Evolutionary conservation across 139 green algal genomes (phyloP), one percentile per base, ranked within the genome.

Genomic region (Tetraselmis chui): DNA sequence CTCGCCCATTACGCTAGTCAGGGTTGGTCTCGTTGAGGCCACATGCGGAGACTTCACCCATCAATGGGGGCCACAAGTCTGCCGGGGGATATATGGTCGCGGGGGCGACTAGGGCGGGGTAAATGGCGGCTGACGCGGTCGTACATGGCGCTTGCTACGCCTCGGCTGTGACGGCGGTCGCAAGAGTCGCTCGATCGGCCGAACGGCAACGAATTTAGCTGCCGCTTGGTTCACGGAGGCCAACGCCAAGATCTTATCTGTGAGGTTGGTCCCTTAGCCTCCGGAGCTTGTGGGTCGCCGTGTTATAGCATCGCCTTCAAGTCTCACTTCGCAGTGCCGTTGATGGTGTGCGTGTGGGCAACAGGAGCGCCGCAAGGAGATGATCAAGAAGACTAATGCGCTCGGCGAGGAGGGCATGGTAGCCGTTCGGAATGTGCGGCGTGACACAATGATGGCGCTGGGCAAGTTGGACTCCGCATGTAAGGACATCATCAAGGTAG

Each of bases 371-470:
- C 89, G 96, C 77, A 98, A 98, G 88, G 94, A 97, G 81, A 89
- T 98, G 88, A 78, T 82, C 26, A 98, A 98, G 87, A 85, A 80
- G 2, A 91, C 94, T 58, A 83, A 81, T 76, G 98, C 98, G 89
- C 90, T 97, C 75, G 92, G 88, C 1, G 96, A 99, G 89, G 95
- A 99, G 25, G 93, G 92, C 82, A 99, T 98, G 91, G 93, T 97
- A 26, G 92, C 94, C 74, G 85, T 95, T 25, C 59, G 27, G 24
- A 24, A 32, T 18, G 80, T 76, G 32, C 59, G 30, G 23, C n/a
- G 30, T 25, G 27, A 28, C 0, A 29, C n/a, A 30, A 22, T 45
- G 2, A 26, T 27, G 25, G 26, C 11, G 74, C n/a, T 0, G 30
- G 23, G n/a, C 81, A 79, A 89, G 79, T 88, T 96, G 32, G 98